Percentiles rank a stretch among this genome's conserved stretches.
These are phyloP conservation scores for Pisolithus microcarpus DNA, from an alignment of 768 basidiomycete species.

Conservation along the genomic window DNA sequence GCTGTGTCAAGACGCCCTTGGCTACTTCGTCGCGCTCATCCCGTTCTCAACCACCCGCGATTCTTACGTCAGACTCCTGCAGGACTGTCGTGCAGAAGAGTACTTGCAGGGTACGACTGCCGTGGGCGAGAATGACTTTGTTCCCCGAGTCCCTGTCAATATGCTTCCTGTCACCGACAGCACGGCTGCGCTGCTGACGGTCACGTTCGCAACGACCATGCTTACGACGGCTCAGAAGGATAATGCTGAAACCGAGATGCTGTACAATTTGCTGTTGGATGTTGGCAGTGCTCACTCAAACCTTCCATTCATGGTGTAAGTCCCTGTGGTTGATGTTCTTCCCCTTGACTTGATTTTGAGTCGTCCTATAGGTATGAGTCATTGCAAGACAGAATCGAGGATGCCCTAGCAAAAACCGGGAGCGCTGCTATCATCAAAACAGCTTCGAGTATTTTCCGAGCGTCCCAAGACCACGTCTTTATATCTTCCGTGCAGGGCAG, in stretches of 20 bases:
- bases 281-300: constrained; percentile 65
- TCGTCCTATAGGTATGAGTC: constrained; percentile 54
- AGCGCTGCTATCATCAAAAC: constrained; percentile 65
- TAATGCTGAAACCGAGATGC: constrained; percentile 72
- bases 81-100: constrained; percentile 53
- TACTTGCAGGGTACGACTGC: constrained; percentile 31
- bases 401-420: constrained; percentile 61
- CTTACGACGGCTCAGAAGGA: constrained; percentile 70
- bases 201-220: constrained; percentile 72
- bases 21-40: constrained; percentile 74
- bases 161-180: constrained; percentile 58
- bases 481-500: constrained; percentile 35
- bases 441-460: constrained; percentile 69
- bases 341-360: constrained; percentile 3
- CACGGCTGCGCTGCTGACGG: constrained; percentile 60
- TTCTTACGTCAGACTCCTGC: constrained; percentile 54
- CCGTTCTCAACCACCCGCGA: constrained; percentile 55
- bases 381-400: constrained; percentile 67
- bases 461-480: constrained; percentile 50
- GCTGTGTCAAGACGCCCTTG: constrained; percentile 55
- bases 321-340: constrained; percentile 12
- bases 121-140: constrained; percentile 36
- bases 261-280: constrained; percentile 71
- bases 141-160: constrained; percentile 48
- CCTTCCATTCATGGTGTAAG: constrained; percentile 65